These are phyloP conservation scores for Gnomoniopsis sp. DNA, from an alignment of 2,329 filamentous ascomycete species.

Conservation along the genomic window DNA sequence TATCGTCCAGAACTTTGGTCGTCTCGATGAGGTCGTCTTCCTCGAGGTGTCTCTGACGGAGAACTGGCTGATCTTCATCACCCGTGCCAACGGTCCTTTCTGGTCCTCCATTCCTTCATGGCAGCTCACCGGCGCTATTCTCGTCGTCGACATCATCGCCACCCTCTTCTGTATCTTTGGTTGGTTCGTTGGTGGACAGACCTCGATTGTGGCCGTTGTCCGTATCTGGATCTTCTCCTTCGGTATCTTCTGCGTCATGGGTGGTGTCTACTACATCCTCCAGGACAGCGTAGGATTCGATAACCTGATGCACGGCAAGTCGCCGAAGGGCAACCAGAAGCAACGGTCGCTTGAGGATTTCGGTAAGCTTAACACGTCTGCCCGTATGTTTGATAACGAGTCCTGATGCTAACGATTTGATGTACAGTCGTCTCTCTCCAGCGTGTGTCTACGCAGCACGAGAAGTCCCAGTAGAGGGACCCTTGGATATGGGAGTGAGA, in stretches of 20 bases:
- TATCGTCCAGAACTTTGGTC: conserved; percentile 87
- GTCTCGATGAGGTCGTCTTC: conserved; percentile 79
- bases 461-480: conserved; percentile 70
- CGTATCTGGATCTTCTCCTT: conserved; percentile 91
- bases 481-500: conserved; percentile 20
- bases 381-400: neutral
- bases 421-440: conserved; percentile 76
- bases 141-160: conserved; percentile 78
- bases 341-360: conserved; percentile 87
- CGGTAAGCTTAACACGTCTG: conserved; percentile 56
- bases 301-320: conserved; percentile 91
- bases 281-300: conserved; percentile 80
- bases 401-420: conserved; percentile 41
- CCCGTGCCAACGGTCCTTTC: conserved; percentile 87
- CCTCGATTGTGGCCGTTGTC: conserved; percentile 78
- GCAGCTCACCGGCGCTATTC: conserved; percentile 75
- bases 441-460: conserved; percentile 87
- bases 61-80: conserved; percentile 97
- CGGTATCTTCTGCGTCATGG: conserved; percentile 63
- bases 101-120: conserved; percentile 87
- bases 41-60: conserved; percentile 86
- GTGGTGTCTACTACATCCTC: conserved; percentile 71
- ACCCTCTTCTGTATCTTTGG: conserved; percentile 85
- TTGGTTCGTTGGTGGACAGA: conserved; percentile 69
- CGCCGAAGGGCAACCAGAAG: conserved; percentile 75